phyloP scores from a whole-genome alignment of 2,329 filamentous ascomycete genomes.

The Claviceps digitariae region DNA sequence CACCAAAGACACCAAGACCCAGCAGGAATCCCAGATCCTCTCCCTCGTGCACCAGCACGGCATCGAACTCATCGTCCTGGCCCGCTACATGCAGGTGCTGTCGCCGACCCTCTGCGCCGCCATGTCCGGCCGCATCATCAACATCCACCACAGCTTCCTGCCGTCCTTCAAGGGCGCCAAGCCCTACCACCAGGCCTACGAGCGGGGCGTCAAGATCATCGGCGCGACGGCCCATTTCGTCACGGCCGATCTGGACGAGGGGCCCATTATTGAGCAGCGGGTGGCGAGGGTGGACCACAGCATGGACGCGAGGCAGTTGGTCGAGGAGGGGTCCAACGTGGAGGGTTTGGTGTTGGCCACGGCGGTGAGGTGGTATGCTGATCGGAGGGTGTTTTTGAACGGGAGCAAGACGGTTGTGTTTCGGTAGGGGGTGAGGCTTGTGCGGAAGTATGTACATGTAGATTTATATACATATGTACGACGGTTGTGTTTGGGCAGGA shows the following conservation, averaged over 20 bases:
- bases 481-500: too few species aligned
- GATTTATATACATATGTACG: too few species aligned
- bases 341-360: slow-evolving; percentile 72
- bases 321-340: slow-evolving; percentile 69
- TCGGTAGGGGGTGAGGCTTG: slow-evolving; percentile 7
- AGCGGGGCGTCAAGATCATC: slow-evolving; percentile 78
- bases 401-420: slow-evolving; percentile 73
- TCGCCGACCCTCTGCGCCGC: slow-evolving; percentile 59
- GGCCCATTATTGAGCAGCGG: slow-evolving; percentile 78
- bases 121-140: slow-evolving; percentile 82
- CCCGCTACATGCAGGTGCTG: slow-evolving; percentile 80
- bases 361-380: slow-evolving; percentile 73
- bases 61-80: slow-evolving; percentile 68
- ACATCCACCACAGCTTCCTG: slow-evolving; percentile 81
- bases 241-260: slow-evolving; percentile 73
- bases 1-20: slow-evolving; percentile 59
- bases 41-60: slow-evolving; percentile 54
- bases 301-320: slow-evolving; percentile 61
- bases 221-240: slow-evolving; percentile 79
- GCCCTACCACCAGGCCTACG: slow-evolving; percentile 79
- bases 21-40: slow-evolving; percentile 60
- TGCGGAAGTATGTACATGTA: too few species aligned
- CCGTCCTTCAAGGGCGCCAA: slow-evolving; percentile 80
- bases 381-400: slow-evolving; percentile 66
- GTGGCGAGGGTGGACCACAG: slow-evolving; percentile 64